Percentiles rank a stretch among this genome's conserved stretches.
Evolutionary conservation across 73 alveolate genomes (phyloP).

Genomic region (Paramecium sexaurelia): DNA sequence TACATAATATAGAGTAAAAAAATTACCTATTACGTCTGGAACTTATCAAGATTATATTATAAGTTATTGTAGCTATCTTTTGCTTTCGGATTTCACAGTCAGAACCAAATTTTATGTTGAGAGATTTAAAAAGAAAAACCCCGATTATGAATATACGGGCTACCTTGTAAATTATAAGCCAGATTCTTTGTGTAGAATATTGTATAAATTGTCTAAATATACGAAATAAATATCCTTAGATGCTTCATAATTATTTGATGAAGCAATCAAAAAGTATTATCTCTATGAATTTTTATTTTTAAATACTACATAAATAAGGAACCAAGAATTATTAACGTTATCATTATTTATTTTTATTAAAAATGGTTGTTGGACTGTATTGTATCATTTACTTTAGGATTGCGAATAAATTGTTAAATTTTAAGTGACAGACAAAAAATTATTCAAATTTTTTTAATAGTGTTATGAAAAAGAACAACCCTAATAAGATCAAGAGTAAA

Average conservation of each 20-base stretch:
- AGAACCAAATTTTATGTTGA: not conserved
- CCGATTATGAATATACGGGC: not conserved
- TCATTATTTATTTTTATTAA: not conserved
- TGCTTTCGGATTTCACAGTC: not conserved
- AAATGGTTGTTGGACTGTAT: not conserved
- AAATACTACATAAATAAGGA: not conserved
- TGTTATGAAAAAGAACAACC: not conserved
- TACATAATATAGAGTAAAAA: not conserved
- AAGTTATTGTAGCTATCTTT: not conserved
- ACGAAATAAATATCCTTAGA: not conserved
- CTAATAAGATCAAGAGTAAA: not conserved
- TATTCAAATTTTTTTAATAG: not conserved
- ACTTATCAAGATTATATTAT: slow-evolving; percentile 12
- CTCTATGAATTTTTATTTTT: slow-evolving; percentile 3
- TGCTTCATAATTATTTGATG: not conserved
- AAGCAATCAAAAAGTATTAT: not conserved
- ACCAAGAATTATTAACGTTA: not conserved
- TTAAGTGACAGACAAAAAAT: not conserved
- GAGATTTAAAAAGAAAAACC: not conserved
- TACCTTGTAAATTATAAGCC: not conserved
- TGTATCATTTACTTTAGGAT: not conserved
- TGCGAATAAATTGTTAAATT: not conserved
- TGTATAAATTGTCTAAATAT: not conserved
- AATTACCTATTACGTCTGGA: not conserved
- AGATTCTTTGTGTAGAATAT: not conserved